Evolutionary conservation across 2,329 filamentous ascomycete species (phyloP), one percentile per base, ranked within the genome.

Genomic region (Aureobasidium namibiae): DNA sequence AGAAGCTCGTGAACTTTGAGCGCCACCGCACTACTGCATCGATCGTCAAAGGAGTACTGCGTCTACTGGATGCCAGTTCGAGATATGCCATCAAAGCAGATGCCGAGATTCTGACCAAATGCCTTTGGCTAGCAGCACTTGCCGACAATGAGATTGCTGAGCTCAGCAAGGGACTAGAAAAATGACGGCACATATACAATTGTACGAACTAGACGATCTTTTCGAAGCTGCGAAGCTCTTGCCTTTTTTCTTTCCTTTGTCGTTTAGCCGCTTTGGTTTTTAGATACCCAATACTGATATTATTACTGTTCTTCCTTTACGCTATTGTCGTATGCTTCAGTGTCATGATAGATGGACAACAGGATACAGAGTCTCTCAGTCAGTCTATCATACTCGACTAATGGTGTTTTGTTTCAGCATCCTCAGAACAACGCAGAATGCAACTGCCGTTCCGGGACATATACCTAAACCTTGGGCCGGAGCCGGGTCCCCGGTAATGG

Each of bases 51-150:
- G 90, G 87, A 50, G 75, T 94, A 39, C 75, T 92, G 41, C 80
- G 89, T 23, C 76, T 94, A n/a, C 77, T 94, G 10, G 89, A 94
- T 72, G 86, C 88, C 1, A 92, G 88, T 69, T 83, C 85, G 23
- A 80, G 84, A 59, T 94, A 92, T 70, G 75, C 77, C 7, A 91
- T 92, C 69, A 80, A 85, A 65, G 85, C 88, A 1, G 83, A 92
- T 38, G 87, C 90, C 62, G 87, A 88, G 56, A 82, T 91, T 53
- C 86, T 89, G 4, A 88, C 90, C 72, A 81, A 88, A 63, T 94
- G 89, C 70, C 78, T 94, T n/a, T 94, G 90, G 89, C 85, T 94
- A 75, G 86, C 87, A 48, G 88, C 89, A 10, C 71, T 94, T 58
- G 82, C 75, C 58, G 89, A 92, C 64, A 83, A 85, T n/a, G 88